Conservation (phyloP, 1,139 yeast species). For the Magnusiomyces sp. region DNA sequence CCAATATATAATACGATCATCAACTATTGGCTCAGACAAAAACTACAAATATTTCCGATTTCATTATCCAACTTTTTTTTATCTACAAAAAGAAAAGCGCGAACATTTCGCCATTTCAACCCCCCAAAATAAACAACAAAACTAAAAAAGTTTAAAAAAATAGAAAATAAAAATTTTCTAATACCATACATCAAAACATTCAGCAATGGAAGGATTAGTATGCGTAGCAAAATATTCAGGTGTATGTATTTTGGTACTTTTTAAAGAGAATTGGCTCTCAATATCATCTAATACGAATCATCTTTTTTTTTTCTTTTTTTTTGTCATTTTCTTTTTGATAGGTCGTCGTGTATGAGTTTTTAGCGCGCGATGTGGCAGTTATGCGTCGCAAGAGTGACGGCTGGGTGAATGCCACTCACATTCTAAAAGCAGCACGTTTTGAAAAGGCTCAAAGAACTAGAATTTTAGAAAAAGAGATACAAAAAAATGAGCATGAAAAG, state of each 20-base stretch:
- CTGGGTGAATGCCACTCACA: slow-evolving; percentile 98
- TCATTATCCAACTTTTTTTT: too few relatives aligned
- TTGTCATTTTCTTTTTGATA: slow-evolving; percentile 6
- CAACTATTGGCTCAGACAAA: too few relatives aligned
- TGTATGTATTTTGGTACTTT: neutral
- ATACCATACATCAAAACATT: too few relatives aligned
- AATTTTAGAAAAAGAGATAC: slow-evolving; percentile 85
- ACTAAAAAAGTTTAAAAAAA: too few relatives aligned
- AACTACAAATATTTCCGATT: too few relatives aligned
- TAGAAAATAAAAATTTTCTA: too few relatives aligned
- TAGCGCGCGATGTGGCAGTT: slow-evolving; percentile 73
- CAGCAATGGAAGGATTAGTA: slow-evolving; percentile 7
- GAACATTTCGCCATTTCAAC: too few relatives aligned
- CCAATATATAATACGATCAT: too few relatives aligned
- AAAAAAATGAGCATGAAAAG: slow-evolving; percentile 78
- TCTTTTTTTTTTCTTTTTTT: neutral
- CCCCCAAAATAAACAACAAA: too few relatives aligned
- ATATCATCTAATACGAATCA: neutral
- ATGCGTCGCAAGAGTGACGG: slow-evolving; percentile 89
- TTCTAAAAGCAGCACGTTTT: slow-evolving; percentile 85
- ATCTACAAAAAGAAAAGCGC: too few relatives aligned
- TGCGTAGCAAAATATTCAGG: slow-evolving; percentile 15
- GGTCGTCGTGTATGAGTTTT: slow-evolving; percentile 84
- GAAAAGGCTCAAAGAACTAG: slow-evolving; percentile 92
- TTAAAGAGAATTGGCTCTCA: neutral